Evolutionary conservation across 2,329 filamentous ascomycete genomes (phyloP).

Genomic region (Colletotrichum godetiae): DNA sequence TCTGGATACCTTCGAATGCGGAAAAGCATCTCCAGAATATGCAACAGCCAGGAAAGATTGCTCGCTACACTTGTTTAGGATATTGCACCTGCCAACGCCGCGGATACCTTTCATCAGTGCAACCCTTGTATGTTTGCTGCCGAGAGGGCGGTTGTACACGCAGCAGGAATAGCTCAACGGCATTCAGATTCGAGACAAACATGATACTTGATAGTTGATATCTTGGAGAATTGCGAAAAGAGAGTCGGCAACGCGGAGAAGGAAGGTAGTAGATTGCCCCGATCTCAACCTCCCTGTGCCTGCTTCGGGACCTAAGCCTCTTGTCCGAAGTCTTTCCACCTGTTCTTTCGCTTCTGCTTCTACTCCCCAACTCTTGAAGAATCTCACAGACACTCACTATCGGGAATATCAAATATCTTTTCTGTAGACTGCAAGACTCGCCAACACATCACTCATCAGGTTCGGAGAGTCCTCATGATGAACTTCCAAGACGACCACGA

Average conservation of each 20-base stretch:
- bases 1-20: neutral
- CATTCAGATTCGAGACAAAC: neutral
- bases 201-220: neutral
- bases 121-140: neutral
- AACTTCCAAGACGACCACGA: neutral
- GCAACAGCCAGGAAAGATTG: too few relatives aligned
- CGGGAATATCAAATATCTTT: too few relatives aligned
- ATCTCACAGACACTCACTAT: fast-evolving
- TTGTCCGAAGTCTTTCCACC: neutral
- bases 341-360: neutral
- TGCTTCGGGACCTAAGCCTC: neutral
- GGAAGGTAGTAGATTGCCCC: neutral
- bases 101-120: neutral
- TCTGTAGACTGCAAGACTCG: neutral
- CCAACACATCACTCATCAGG: neutral
- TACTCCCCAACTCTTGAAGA: neutral
- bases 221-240: neutral
- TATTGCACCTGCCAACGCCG: fast-evolving
- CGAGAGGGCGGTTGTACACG: too few relatives aligned
- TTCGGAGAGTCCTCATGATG: neutral
- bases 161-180: neutral
- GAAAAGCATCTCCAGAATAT: too few relatives aligned
- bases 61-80: fast-evolving
- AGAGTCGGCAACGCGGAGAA: neutral
- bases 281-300: neutral